A percentile compares a stretch with the other conserved stretches of the same genome.
These are phyloP conservation scores for Metarhizium humberi DNA, from an alignment of 2,329 filamentous ascomycete species.

Conservation along the genomic window DNA sequence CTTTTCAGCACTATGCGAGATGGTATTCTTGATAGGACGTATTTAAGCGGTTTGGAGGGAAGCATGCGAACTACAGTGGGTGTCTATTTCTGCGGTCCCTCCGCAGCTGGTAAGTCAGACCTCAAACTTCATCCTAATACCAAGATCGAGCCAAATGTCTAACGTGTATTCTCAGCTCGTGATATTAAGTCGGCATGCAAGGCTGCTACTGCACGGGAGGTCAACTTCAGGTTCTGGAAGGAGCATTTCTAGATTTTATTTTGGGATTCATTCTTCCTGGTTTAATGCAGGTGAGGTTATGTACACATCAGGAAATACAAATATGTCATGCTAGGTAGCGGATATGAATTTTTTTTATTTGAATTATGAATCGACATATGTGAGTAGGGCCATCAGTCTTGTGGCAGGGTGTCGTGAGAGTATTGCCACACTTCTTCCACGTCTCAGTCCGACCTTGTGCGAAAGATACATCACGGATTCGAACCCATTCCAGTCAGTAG, in stretches of 20 bases:
- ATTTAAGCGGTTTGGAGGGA: slow-evolving; percentile 72
- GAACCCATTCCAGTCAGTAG: no score
- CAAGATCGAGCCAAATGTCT: slow-evolving; percentile 15
- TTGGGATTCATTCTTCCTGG: background rate
- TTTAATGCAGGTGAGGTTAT: background rate
- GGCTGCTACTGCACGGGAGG: slow-evolving; percentile 61
- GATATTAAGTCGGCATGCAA: slow-evolving; percentile 79
- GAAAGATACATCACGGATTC: no score
- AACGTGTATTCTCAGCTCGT: slow-evolving; percentile 49
- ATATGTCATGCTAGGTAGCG: background rate
- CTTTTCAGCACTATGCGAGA: slow-evolving; percentile 80
- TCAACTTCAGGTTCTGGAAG: slow-evolving; percentile 98
- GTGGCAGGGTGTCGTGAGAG: no score
- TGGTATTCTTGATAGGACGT: slow-evolving; percentile 76
- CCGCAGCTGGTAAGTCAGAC: slow-evolving; percentile 45
- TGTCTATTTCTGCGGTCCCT: slow-evolving; percentile 96
- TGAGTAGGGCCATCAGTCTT: no score
- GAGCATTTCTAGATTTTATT: slow-evolving; percentile 61
- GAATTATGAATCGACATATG: no score
- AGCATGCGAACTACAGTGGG: slow-evolving; percentile 76
- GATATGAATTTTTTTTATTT: no score
- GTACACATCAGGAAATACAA: background rate
- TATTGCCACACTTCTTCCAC: no score
- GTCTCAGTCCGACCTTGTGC: no score
- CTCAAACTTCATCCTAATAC: background rate